A percentile compares a stretch with the other conserved stretches of the same genome.
Evolutionary conservation across 345 rosid genomes (phyloP).

Genomic region (Eutrema heterophyllum): DNA sequence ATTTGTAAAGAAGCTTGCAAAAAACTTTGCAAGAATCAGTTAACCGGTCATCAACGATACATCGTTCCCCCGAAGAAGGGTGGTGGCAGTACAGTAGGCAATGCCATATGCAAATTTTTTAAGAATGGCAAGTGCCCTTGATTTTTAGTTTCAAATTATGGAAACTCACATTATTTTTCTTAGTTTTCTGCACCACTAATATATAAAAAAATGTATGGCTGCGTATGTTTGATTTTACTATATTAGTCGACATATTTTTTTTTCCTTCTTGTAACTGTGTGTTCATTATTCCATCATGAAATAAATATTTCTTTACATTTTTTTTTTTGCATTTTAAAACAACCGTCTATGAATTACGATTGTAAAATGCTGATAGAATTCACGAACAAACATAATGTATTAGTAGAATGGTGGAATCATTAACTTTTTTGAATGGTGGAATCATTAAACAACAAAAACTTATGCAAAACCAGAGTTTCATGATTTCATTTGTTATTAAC

Average conservation of each 20-base stretch:
- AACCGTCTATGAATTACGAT: too few species aligned
- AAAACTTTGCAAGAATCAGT: background rate
- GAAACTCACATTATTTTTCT: background rate
- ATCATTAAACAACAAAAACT: too few species aligned
- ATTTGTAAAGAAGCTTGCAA: background rate
- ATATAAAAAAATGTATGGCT: background rate
- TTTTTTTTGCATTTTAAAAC: background rate
- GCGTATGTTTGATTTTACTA: background rate
- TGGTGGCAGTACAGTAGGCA: background rate
- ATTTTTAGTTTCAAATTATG: background rate
- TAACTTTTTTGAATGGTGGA: too few species aligned
- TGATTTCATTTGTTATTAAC: too few species aligned
- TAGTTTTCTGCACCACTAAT: background rate
- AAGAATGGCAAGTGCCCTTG: too few species aligned
- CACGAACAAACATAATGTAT: too few species aligned
- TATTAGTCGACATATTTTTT: background rate
- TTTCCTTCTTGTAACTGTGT: too few species aligned
- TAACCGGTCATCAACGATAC: background rate
- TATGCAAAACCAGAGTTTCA: too few species aligned
- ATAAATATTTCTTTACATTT: background rate
- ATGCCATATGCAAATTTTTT: too few species aligned
- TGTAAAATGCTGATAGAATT: too few species aligned
- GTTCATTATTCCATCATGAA: background rate
- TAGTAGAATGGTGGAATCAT: too few species aligned
- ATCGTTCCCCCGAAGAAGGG: background rate